Base-by-base conservation (phyloP, 108 stramenopile genomes). In the Pseudonitzschia multistriata region DNA sequence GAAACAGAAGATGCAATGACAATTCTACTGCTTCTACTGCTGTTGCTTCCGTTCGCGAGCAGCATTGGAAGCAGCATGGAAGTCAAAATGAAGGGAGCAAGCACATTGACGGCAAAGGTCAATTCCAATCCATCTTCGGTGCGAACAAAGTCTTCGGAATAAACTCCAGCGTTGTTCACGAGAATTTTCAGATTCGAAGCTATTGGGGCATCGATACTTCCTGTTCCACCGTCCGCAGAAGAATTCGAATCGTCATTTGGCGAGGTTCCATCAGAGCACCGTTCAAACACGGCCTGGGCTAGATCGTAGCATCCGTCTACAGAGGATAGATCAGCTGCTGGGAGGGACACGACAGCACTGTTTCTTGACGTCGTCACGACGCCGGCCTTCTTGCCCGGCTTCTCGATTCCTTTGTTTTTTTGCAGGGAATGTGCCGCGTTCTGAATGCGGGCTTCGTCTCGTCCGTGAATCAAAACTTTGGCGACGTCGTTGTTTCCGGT, bases 141-240 rank as follows among this genome's bases (percentile, higher is more conserved):
- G 0, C 39, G 65, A 57, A 69, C 52, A 1, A 68, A 79, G 37
- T 68, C 67, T 11, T 80, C 64, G 48, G 82, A 73, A 67, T 86
- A 95, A 14, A 85, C 84, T 13, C 96, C 94, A 2, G 96, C 96
- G 70, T 96, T 95, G 72, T 96, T 96, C 33, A 97, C 81, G 22
- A 97, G 75, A 25, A 89, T 75, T 53, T 52, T 74, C 29, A 22
- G 55, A 47, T 29, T 47, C 60, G 48, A 79, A 45, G 42, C n/a
- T n/a, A n/a, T n/a, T n/a, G n/a, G n/a, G n/a, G 8, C 28, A 39
- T 27, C n/a, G n/a, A n/a, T n/a, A n/a, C n/a, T n/a, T n/a, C n/a
- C n/a, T 19, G 19, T 25, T 25, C 22, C n/a, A 55, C 13, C 54
- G 4, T 11, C 54, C 7, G 52, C 25, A 53, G 52, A 17, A 19